These are phyloP conservation scores for Globisporangium lucens DNA, from an alignment of 352 stramenopile genomes.

Conservation along the genomic window DNA sequence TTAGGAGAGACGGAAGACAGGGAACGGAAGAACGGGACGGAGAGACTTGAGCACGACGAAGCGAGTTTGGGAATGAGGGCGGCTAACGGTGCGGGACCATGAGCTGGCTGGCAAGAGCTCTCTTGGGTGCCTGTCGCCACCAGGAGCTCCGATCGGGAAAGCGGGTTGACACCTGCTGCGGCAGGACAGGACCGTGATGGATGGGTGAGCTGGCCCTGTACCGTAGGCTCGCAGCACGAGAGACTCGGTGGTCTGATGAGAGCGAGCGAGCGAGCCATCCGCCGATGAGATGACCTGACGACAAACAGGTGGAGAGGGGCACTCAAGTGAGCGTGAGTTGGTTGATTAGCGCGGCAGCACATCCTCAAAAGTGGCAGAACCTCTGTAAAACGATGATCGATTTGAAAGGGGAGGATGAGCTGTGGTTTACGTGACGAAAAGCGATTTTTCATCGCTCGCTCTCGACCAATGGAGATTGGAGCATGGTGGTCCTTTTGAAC, in stretches of 20 bases:
- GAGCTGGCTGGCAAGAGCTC: neutral
- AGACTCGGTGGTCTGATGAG: neutral
- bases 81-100: neutral
- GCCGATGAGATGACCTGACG: neutral
- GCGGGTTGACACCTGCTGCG: neutral
- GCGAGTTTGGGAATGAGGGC: constrained; percentile 7
- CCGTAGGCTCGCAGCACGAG: neutral
- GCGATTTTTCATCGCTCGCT: too few species aligned
- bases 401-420: neutral
- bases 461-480: too few species aligned
- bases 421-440: too few species aligned
- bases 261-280: neutral
- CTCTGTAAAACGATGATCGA: neutral
- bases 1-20: neutral
- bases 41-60: constrained; percentile 11
- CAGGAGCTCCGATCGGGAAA: neutral
- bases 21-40: neutral
- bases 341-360: neutral
- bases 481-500: too few species aligned
- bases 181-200: neutral
- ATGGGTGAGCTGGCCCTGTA: neutral
- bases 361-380: neutral
- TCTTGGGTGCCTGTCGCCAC: neutral
- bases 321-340: neutral
- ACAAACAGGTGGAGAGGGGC: neutral